A percentile compares a stretch with the other conserved stretches of the same genome.
Evolutionary conservation across 805 yeast genomes (phyloP).

Genomic region (Candida taoyuanica): DNA sequence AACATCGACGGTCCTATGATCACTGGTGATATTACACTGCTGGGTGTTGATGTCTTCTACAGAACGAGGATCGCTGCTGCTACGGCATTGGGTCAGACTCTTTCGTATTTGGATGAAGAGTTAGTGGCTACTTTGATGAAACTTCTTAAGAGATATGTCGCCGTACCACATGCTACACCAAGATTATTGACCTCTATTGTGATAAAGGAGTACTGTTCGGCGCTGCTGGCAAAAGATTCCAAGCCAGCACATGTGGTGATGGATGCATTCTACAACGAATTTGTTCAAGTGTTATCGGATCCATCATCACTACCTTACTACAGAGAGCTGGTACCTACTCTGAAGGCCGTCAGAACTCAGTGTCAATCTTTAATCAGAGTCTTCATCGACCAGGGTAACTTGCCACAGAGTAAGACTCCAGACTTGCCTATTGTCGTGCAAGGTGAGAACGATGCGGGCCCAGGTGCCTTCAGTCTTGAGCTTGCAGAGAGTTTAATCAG

Average conservation of each 20-base stretch:
- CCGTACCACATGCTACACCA: constrained; percentile 58
- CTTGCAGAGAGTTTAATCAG: constrained; percentile 67
- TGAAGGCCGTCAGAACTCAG: constrained; percentile 81
- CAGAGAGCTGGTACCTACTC: constrained; percentile 81
- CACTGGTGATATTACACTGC: constrained; percentile 83
- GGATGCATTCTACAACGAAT: constrained; percentile 26
- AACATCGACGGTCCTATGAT: constrained; percentile 93
- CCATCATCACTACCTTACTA: constrained; percentile 49
- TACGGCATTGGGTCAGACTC: constrained; percentile 62
- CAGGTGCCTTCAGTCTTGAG: constrained; percentile 81
- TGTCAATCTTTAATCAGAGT: constrained; percentile 78
- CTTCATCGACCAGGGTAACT: constrained; percentile 70
- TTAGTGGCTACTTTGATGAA: constrained; percentile 37
- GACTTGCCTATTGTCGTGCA: constrained; percentile 84
- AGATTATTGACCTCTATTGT: constrained; percentile 65
- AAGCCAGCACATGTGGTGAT: constrained; percentile 25
- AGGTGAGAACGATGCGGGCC: constrained; percentile 92
- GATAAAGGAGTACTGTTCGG: constrained; percentile 59
- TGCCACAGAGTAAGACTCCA: constrained; percentile 69
- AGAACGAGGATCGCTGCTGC: constrained; percentile 76
- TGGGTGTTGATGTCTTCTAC: constrained; percentile 70
- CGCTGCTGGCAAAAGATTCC: constrained; percentile 18
- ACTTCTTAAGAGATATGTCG: constrained; percentile 24
- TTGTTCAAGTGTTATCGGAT: constrained; percentile 36
- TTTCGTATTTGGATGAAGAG: constrained; percentile 45